Percentiles rank a stretch among this genome's conserved stretches.
Conservation (phyloP, 2,329 filamentous ascomycete genomes). For the Penicillium corylophilum region DNA sequence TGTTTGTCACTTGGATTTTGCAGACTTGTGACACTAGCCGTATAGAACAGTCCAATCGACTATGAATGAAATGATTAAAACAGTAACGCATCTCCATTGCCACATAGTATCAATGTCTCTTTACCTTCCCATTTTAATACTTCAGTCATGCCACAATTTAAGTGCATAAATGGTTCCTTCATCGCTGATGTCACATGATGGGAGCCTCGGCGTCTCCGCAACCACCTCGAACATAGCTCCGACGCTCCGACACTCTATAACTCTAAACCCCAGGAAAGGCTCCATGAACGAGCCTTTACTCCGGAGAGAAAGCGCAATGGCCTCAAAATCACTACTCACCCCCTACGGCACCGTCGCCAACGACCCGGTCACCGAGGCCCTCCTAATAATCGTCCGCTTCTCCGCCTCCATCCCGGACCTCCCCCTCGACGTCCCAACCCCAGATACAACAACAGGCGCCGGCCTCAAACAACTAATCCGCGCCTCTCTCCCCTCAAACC, state of each 20-base stretch:
- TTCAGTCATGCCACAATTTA: background rate
- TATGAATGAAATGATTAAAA: conserved; percentile 9
- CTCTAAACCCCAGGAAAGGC: background rate
- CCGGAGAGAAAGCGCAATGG: conserved; percentile 16
- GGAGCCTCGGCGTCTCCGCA: background rate
- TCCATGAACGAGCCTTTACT: background rate
- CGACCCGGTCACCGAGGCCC: conserved; percentile 25
- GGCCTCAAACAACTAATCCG: conserved; percentile 83
- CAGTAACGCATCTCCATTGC: background rate
- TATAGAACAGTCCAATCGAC: conserved; percentile 20
- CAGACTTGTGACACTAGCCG: conserved; percentile 8
- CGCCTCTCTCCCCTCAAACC: conserved; percentile 60
- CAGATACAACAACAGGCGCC: conserved; percentile 68
- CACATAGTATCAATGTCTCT: background rate
- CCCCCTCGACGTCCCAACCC: conserved; percentile 69
- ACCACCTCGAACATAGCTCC: conserved; percentile 9
- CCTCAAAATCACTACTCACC: conserved; percentile 16
- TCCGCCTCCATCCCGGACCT: conserved; percentile 81
- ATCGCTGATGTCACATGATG: conserved; percentile 14
- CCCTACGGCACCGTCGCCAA: conserved; percentile 5
- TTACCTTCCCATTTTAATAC: background rate
- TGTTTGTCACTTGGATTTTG: background rate
- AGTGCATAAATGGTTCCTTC: background rate
- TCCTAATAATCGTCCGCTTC: conserved; percentile 88
- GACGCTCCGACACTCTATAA: background rate